phyloP scores from a whole-genome alignment of 1,284 basidiomycete genomes.

The Anthracocystis panici-leucophaei region DNA sequence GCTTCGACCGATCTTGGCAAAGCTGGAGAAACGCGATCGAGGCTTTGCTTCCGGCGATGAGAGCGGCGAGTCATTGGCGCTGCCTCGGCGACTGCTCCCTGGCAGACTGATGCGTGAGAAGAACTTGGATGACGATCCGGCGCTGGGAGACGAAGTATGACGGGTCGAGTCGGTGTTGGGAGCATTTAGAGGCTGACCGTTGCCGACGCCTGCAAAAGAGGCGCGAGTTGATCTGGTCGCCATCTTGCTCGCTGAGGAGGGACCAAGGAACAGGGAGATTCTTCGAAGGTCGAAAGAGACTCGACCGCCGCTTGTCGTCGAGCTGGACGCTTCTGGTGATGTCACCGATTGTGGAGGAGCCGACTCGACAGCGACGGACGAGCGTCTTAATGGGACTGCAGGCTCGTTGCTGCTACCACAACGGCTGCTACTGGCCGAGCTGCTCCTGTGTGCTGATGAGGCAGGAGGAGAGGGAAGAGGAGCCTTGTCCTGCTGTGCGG shows the following conservation, averaged over 20 bases:
- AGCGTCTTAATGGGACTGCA: background rate
- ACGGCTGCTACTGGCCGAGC: constrained; percentile 21
- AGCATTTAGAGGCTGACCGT: constrained; percentile 15
- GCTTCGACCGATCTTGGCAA: constrained; percentile 22
- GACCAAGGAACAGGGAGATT: constrained; percentile 15
- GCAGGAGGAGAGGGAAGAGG: constrained; percentile 19
- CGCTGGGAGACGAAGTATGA: constrained; percentile 13
- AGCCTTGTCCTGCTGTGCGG: background rate
- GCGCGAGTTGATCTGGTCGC: constrained; percentile 11
- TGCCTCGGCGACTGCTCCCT: constrained; percentile 33
- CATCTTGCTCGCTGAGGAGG: constrained; percentile 25
- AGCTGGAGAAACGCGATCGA: constrained; percentile 36
- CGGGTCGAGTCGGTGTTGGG: constrained; percentile 7
- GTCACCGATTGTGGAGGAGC: background rate
- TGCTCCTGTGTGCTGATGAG: constrained; percentile 20
- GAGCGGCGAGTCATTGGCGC: constrained; percentile 18
- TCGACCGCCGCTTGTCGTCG: constrained; percentile 10
- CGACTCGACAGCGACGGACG: constrained; percentile 2
- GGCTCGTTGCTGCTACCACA: constrained; percentile 29
- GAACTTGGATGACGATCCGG: constrained; percentile 26
- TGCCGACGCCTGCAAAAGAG: constrained; percentile 22
- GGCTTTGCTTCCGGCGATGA: constrained; percentile 23
- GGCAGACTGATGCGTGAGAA: constrained; percentile 42
- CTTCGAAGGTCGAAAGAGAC: constrained; percentile 38
- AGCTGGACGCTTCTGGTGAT: constrained; percentile 3